Percentiles rank a stretch among this genome's conserved stretches.
Conservation (phyloP, 2,329 filamentous ascomycete species). For the Fusarium goolgardi region DNA sequence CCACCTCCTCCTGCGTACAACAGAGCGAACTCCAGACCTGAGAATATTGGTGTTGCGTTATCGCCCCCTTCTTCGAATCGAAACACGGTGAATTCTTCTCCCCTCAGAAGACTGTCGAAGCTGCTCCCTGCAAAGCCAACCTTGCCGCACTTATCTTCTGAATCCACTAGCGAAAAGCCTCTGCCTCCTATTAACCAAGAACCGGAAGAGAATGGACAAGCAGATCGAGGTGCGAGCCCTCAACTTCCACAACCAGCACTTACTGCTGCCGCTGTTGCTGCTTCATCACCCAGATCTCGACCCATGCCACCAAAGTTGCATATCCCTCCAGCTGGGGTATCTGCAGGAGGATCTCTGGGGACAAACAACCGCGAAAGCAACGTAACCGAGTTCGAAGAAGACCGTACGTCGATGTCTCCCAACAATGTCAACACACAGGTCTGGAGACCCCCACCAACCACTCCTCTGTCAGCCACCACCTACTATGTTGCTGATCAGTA, state of each 20-base stretch:
- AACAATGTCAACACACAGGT: slow-evolving; percentile 55
- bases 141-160: slow-evolving; percentile 49
- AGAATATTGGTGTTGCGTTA: slow-evolving; percentile 60
- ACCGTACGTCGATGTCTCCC: slow-evolving; percentile 52
- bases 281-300: slow-evolving; percentile 33
- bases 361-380: slow-evolving; percentile 55
- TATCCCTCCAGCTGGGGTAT: slow-evolving; percentile 42
- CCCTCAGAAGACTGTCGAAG: slow-evolving; percentile 54
- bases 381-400: slow-evolving; percentile 65
- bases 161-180: slow-evolving; percentile 33
- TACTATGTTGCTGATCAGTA: slow-evolving; percentile 64
- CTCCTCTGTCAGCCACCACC: slow-evolving; percentile 58
- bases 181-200: slow-evolving; percentile 30
- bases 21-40: slow-evolving; percentile 50
- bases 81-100: slow-evolving; percentile 38
- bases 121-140: slow-evolving; percentile 61
- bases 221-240: slow-evolving; percentile 12
- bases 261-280: slow-evolving; percentile 8
- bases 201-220: slow-evolving; percentile 13
- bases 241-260: slow-evolving; percentile 32
- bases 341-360: slow-evolving; percentile 5
- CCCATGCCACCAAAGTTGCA: slow-evolving; percentile 46
- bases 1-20: slow-evolving; percentile 44
- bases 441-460: slow-evolving; percentile 62
- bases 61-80: slow-evolving; percentile 48